Evolutionary conservation across 805 yeast genomes (phyloP).

Genomic region (Lipomyces sp.): DNA sequence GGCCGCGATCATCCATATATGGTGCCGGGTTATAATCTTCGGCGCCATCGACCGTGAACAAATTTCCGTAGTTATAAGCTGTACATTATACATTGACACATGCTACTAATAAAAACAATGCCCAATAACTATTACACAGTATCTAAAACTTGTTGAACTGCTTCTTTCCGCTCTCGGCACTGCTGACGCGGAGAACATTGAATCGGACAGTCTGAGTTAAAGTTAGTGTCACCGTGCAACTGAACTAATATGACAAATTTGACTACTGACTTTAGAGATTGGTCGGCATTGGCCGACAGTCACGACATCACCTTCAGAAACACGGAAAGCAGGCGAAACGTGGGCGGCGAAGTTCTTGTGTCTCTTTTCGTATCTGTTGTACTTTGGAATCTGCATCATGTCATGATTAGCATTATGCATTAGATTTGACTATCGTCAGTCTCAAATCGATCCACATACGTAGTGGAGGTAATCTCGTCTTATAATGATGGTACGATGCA

Average conservation of each 20-base stretch:
- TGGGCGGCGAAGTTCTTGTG: conserved; percentile 99
- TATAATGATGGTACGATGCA: conserved; percentile 99
- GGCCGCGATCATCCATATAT: too few relatives aligned
- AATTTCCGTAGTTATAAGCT: conserved; percentile 12
- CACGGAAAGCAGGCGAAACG: conserved; percentile 99
- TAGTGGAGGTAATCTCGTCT: conserved; percentile 99
- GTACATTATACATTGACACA: conserved; percentile 31
- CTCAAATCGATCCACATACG: conserved; percentile 38
- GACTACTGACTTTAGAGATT: conserved; percentile 70
- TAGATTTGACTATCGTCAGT: too few relatives aligned
- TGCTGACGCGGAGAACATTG: conserved; percentile 94
- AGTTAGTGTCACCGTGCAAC: conserved; percentile 36
- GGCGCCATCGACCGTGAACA: background rate
- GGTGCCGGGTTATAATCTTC: too few relatives aligned
- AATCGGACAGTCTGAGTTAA: conserved; percentile 84
- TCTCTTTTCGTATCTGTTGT: conserved; percentile 99
- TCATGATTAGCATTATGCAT: conserved; percentile 6
- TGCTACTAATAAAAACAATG: conserved; percentile 29
- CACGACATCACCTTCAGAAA: conserved; percentile 96
- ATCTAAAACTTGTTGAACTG: conserved; percentile 92
- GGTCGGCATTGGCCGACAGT: conserved; percentile 99
- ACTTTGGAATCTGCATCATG: conserved; percentile 74
- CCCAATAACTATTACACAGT: conserved; percentile 22
- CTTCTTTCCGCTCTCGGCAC: conserved; percentile 83
- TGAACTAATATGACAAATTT: background rate